These are phyloP conservation scores for Ogataea salicorniae DNA, from an alignment of 805 yeast genomes.

Conservation along the genomic window DNA sequence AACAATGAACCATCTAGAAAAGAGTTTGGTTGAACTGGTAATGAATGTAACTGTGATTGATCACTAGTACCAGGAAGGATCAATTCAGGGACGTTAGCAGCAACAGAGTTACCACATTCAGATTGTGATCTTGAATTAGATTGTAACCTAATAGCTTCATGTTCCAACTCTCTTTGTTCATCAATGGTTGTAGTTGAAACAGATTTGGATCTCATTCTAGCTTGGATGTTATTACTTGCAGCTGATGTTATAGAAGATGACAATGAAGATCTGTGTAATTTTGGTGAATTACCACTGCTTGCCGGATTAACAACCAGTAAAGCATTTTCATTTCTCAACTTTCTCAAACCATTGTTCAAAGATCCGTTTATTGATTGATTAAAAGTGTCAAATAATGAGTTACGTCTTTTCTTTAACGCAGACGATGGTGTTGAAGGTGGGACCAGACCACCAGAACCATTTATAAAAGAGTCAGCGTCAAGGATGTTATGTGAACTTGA, in stretches of 20 bases:
- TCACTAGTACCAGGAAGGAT: no score
- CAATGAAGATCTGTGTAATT: no score
- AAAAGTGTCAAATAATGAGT: constrained; percentile 23
- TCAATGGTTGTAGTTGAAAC: constrained; percentile 8
- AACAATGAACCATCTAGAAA: constrained; percentile 11
- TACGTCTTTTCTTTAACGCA: constrained; percentile 13
- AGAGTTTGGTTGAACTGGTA: constrained; percentile 8
- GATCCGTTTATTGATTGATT: constrained; percentile 23
- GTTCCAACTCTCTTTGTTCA: constrained; percentile 12
- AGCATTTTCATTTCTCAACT: constrained; percentile 13
- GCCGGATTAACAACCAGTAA: neutral
- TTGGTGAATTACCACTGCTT: neutral
- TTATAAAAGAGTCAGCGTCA: constrained; percentile 4
- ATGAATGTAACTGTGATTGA: neutral
- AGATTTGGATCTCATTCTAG: constrained; percentile 13
- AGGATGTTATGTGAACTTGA: constrained; percentile 1
- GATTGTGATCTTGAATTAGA: constrained; percentile 17
- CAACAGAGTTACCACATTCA: constrained; percentile 8
- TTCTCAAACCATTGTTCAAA: constrained; percentile 23
- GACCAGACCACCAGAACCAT: neutral
- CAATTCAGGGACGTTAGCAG: neutral
- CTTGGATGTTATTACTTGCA: no score
- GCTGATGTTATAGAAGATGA: no score
- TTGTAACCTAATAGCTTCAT: constrained; percentile 12
- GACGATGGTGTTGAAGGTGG: constrained; percentile 5